Percentiles rank a stretch among this genome's conserved stretches.
These are phyloP conservation scores for Rhytidhysteron rufulum DNA, from an alignment of 2,329 filamentous ascomycete genomes.

Conservation along the genomic window DNA sequence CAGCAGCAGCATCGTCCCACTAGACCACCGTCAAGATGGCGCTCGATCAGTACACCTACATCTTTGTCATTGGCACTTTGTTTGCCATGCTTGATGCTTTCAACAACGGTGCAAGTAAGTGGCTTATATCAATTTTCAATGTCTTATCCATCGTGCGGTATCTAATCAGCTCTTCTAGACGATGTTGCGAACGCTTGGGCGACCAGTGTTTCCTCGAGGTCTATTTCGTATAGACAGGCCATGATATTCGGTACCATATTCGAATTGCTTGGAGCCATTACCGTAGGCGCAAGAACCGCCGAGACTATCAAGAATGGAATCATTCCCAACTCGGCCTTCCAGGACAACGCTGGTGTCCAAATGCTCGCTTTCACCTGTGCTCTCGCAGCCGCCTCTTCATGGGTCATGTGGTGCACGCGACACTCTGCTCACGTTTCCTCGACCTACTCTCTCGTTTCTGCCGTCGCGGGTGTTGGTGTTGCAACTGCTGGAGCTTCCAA, in stretches of 20 bases:
- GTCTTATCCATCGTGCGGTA: too few species aligned
- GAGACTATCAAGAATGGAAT: slow-evolving; percentile 75
- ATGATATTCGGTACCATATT: slow-evolving; percentile 45
- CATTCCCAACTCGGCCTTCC: slow-evolving; percentile 41
- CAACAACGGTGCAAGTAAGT: too few species aligned
- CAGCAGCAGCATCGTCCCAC: too few species aligned
- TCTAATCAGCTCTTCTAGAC: slow-evolving; percentile 43
- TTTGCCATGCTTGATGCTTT: too few species aligned
- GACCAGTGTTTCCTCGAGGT: slow-evolving; percentile 76
- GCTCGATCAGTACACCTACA: too few species aligned
- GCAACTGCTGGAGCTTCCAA: slow-evolving; percentile 54
- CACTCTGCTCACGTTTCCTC: slow-evolving; percentile 65
- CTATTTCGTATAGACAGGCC: slow-evolving; percentile 65
- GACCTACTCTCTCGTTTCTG: slow-evolving; percentile 52
- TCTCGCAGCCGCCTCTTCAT: slow-evolving; percentile 61
- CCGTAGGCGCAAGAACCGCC: slow-evolving; percentile 53
- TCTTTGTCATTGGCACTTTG: too few species aligned
- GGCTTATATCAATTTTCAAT: too few species aligned
- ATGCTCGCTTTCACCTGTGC: slow-evolving; percentile 55
- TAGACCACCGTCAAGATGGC: too few species aligned
- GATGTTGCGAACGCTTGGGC: slow-evolving; percentile 85
- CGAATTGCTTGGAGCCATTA: slow-evolving; percentile 47
- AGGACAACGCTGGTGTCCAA: slow-evolving; percentile 41
- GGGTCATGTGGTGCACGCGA: slow-evolving; percentile 78
- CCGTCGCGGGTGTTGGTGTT: slow-evolving; percentile 45